Percentiles rank a stretch among this genome's conserved stretches.
These are phyloP conservation scores for Penicillium sp. DNA, from an alignment of 2,329 filamentous ascomycete species.

Conservation along the genomic window DNA sequence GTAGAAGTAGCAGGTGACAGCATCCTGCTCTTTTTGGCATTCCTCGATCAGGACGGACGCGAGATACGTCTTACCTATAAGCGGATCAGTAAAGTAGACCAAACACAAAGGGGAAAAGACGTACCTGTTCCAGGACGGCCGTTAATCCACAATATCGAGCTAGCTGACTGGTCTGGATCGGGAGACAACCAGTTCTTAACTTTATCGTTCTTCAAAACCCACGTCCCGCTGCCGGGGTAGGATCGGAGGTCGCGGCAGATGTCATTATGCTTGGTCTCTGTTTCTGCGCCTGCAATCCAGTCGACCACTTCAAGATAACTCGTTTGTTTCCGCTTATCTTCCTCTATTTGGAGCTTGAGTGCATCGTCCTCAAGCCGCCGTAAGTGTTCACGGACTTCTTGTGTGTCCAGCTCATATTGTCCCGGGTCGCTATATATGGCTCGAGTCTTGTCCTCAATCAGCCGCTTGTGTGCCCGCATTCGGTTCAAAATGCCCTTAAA, in stretches of 20 bases:
- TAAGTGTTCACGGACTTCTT: background rate
- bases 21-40: background rate
- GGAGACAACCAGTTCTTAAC: conserved; percentile 8
- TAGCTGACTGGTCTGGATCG: background rate
- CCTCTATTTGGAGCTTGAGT: background rate
- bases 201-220: conserved; percentile 1
- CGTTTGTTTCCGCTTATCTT: background rate
- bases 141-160: conserved; percentile 6
- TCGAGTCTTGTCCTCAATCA: conserved; percentile 4
- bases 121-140: conserved; percentile 8
- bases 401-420: background rate
- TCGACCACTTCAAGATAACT: background rate
- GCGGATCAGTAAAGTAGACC: background rate
- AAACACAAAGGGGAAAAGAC: background rate
- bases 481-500: background rate
- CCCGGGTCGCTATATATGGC: background rate
- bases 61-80: conserved; percentile 7
- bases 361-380: background rate
- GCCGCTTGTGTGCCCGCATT: background rate
- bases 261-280: background rate
- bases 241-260: background rate
- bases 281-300: conserved; percentile 6
- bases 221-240: background rate
- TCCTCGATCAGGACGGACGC: conserved; percentile 4
- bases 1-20: conserved; percentile 12